Evolutionary conservation across 441 rosid genomes (phyloP), one percentile per base, ranked within the genome.

Genomic region (Biscutella auriculata): DNA sequence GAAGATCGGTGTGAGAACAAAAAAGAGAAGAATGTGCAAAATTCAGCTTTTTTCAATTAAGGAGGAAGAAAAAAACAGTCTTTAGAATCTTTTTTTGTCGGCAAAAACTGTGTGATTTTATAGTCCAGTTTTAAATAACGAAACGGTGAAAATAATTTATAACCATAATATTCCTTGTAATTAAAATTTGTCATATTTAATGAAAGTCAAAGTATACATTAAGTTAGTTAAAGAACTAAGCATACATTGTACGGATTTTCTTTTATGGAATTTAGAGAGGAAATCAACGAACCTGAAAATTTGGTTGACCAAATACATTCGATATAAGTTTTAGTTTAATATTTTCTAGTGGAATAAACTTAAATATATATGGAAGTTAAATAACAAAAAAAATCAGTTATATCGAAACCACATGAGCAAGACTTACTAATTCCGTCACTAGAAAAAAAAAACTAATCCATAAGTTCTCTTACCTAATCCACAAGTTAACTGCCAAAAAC

Each of bases 271-370:
- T 29, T 46, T 37, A 6, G 45, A 52, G 11, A 48, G 41, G n/a
- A 33, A 42, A 37, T 4, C 55, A 35, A 44, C 0, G 13, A 45
- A 15, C 9, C 26, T 58, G 53, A 28, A 58, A 27, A n/a, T 42
- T 46, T 45, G 51, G 57, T 67, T 67, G 66, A 67, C 71, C 71
- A 67, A 67, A 60, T 67, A 67, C 71, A 39, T 60, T 39, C 9
- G 37, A 45, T 21, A 28, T 29, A 11, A 47, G 30, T 47, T 30
- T 12, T 17, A 17, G 5, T 8, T 56, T 7, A n/a, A n/a, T 14
- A 1, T 11, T n/a, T 28, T 19, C 10, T 13, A 11, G 14, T 12
- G n/a, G 5, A 8, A 10, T 43, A 26, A 35, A 35, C 4, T 44
- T n/a, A n/a, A 47, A 29, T 14, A 9, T 32, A 34, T 16, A 26